Evolutionary conservation across 345 rosid species (phyloP).

Genomic region (Geranium brycei): DNA sequence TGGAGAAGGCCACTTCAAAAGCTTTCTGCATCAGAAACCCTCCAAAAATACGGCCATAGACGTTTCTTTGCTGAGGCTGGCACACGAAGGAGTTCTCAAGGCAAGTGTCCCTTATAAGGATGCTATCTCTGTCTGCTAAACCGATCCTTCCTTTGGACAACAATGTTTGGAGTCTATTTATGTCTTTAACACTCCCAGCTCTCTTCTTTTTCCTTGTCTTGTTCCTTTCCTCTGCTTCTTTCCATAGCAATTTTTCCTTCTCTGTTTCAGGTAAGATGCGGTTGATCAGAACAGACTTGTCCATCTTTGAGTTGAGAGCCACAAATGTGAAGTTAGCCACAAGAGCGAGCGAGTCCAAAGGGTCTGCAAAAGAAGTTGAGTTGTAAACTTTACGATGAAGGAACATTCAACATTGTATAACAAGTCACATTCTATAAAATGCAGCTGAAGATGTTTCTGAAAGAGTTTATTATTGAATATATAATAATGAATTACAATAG

Average conservation of each 20-base stretch:
- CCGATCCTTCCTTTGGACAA: conserved; percentile 77
- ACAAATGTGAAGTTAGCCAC: conserved; percentile 77
- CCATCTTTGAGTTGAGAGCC: conserved; percentile 66
- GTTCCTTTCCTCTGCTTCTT: conserved; percentile 76
- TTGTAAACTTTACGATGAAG: neutral
- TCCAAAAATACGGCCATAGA: conserved; percentile 75
- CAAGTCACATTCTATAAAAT: too few species aligned
- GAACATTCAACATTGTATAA: too few species aligned
- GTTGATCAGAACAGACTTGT: conserved; percentile 67
- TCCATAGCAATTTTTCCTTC: conserved; percentile 49
- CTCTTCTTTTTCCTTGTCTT: conserved; percentile 47
- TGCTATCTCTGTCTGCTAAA: conserved; percentile 76
- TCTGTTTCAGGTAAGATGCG: conserved; percentile 53
- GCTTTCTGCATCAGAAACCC: conserved; percentile 86
- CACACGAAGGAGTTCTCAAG: conserved; percentile 66
- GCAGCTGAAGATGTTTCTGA: too few species aligned
- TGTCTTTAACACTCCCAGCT: conserved; percentile 26
- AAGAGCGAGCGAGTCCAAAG: conserved; percentile 47
- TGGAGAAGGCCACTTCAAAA: conserved; percentile 71
- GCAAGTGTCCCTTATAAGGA: conserved; percentile 51
- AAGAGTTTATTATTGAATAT: too few species aligned
- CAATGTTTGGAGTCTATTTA: conserved; percentile 40
- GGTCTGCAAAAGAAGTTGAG: conserved; percentile 24
- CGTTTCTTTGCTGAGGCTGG: conserved; percentile 80
- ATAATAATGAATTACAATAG: too few species aligned